Evolutionary conservation across 306 rosid species (phyloP).

Genomic region (Pterocarpus macrocarpus): DNA sequence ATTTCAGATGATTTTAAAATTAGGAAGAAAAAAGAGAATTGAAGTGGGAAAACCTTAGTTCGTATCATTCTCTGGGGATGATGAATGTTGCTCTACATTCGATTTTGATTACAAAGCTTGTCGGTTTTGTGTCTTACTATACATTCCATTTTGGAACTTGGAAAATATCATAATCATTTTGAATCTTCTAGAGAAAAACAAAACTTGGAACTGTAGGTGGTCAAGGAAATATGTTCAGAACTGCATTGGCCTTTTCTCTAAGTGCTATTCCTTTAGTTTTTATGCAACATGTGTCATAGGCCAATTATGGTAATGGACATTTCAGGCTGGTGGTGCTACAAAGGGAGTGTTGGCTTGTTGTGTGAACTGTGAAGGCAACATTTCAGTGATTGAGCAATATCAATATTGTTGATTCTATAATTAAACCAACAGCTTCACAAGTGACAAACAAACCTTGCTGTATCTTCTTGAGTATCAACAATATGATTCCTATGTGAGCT

Average conservation of each 20-base stretch:
- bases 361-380: too few relatives aligned
- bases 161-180: neutral
- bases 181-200: constrained; percentile 9
- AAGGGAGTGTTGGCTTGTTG: neutral
- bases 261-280: neutral
- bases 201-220: neutral
- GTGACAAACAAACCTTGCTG: too few relatives aligned
- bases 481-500: constrained; percentile 20
- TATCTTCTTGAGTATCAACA: neutral
- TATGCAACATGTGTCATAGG: constrained; percentile 15
- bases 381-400: neutral
- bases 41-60: neutral
- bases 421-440: too few relatives aligned
- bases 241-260: neutral
- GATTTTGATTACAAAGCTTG: constrained; percentile 23
- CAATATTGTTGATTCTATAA: neutral
- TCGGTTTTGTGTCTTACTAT: neutral
- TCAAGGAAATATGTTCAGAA: constrained; percentile 1
- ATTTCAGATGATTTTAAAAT: too few relatives aligned
- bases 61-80: neutral
- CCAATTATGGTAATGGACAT: constrained; percentile 16
- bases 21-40: too few relatives aligned
- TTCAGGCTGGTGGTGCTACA: constrained; percentile 8
- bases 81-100: constrained; percentile 25
- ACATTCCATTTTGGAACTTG: constrained; percentile 29